Base-by-base conservation (phyloP, 768 basidiomycete species). In the Mrakia blollopis region DNA sequence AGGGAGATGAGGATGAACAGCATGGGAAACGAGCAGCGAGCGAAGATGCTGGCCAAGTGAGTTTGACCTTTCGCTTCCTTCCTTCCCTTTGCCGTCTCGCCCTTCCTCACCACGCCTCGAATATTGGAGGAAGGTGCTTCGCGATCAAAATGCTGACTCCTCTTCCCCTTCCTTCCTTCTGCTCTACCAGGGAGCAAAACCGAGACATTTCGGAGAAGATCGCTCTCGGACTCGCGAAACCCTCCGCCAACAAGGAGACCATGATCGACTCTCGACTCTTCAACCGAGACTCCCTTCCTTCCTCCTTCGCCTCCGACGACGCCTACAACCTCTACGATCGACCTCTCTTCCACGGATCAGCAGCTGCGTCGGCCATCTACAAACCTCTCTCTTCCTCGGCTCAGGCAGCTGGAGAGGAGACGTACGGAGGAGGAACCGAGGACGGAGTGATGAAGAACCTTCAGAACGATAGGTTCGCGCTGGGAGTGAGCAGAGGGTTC, bases 151-250 rank as follows among this genome's bases (percentile, higher is more conserved):
- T 50, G 13, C 65, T 68, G 39, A 39, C 35, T n/a, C 39, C 5
- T 60, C 11, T 68, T 39, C 2, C 35, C 37, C 44, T 39, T 44
- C 4, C 75, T 71, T 28, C 28, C 11, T 52, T 5, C 47, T 41
- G 2, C 41, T 32, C 3, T 14, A 41, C 37, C 78, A 86, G 86
- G 74, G 93, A 98, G 80, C 94, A 97, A 85, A 96, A 98, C 83
- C 93, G 97, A 81, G 97, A 98, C 84, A 98, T 99, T 67, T 99
- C 97, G 2, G 97, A 99, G 85, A 98, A 99, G 87, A 90, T 99
- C 72, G 97, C 97, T 6, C 89, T 99, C 44, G 97, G 97, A 54
- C 89, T 99, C 68, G 97, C 97, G 44, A 99, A 98, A 84, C 97
- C 97, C 9, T 94, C 95, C 0, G 82, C 92, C 78, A 93, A 94